phyloP scores from a whole-genome alignment of 2,329 filamentous ascomycete species.

The Emergomyces pasteurianus region DNA sequence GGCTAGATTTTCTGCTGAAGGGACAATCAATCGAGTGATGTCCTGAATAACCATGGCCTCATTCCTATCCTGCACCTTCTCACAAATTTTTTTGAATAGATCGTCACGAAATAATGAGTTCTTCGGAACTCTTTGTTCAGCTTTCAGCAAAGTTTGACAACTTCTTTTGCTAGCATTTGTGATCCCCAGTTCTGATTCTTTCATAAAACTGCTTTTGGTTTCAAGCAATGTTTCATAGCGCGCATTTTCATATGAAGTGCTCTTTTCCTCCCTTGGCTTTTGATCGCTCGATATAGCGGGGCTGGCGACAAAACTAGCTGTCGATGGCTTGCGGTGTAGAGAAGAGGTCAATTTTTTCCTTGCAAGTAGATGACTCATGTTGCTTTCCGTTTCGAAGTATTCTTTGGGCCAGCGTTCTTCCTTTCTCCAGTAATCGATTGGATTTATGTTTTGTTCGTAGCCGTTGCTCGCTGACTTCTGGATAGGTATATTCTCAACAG shows the following conservation, averaged over 20 bases:
- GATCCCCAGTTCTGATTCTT: conserved; percentile 21
- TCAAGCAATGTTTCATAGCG: too few species aligned
- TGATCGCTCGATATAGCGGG: conserved; percentile 32
- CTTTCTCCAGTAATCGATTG: background rate
- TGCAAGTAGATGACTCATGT: conserved; percentile 22
- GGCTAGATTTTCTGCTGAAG: background rate
- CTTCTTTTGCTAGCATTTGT: conserved; percentile 20
- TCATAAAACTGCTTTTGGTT: conserved; percentile 34
- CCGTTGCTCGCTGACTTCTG: too few species aligned
- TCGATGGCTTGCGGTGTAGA: conserved; percentile 19
- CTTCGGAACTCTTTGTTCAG: too few species aligned
- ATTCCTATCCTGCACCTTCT: background rate
- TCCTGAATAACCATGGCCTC: background rate
- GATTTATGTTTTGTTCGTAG: background rate
- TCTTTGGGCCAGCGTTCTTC: conserved; percentile 16
- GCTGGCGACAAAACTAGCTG: conserved; percentile 10
- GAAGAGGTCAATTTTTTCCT: conserved; percentile 19
- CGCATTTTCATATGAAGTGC: conserved; percentile 29
- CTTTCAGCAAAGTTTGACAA: too few species aligned
- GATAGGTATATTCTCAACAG: background rate
- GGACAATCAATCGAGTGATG: background rate
- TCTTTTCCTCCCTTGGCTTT: conserved; percentile 30
- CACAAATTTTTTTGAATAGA: background rate
- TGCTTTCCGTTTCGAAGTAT: conserved; percentile 15
- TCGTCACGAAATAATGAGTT: conserved; percentile 19